phyloP scores from a whole-genome alignment of 805 yeast genomes.

The Wickerhamiella alocasiicola region DNA sequence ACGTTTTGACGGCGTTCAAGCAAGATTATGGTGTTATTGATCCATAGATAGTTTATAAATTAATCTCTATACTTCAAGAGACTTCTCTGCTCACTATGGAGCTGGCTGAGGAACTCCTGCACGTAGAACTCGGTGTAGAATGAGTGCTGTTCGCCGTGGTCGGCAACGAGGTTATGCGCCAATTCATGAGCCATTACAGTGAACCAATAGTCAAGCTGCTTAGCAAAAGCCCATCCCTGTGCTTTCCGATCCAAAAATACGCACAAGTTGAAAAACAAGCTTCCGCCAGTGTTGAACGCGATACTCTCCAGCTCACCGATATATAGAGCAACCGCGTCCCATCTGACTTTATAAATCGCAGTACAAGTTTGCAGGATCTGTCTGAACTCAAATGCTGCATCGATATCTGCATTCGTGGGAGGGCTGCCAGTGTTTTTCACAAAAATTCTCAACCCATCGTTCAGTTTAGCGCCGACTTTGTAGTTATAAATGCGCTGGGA shows the following conservation, averaged over 20 bases:
- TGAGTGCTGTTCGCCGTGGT: conserved; percentile 30
- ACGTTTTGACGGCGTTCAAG: too few relatives aligned
- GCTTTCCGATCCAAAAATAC: conserved; percentile 11
- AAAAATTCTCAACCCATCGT: conserved; percentile 3
- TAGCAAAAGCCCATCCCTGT: conserved; percentile 7
- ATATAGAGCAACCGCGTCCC: conserved; percentile 24
- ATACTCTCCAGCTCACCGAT: conserved; percentile 19
- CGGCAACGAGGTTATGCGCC: conserved; percentile 29
- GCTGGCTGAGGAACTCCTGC: conserved; percentile 22
- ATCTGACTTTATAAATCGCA: conserved; percentile 18
- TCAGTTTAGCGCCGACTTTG: conserved; percentile 4
- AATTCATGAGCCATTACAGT: conserved; percentile 31
- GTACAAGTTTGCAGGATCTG: conserved; percentile 13
- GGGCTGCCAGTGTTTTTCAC: neutral
- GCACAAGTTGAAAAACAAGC: conserved; percentile 29
- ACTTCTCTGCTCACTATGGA: too few relatives aligned
- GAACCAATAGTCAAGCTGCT: conserved; percentile 27
- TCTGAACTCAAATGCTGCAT: conserved; percentile 12
- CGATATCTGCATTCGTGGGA: conserved; percentile 1
- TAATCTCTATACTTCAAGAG: too few relatives aligned
- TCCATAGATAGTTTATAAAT: too few relatives aligned
- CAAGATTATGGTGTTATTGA: too few relatives aligned
- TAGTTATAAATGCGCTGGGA: conserved; percentile 1
- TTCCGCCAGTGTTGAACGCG: conserved; percentile 31
- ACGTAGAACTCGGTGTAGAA: conserved; percentile 27